phyloP scores from a whole-genome alignment of 768 basidiomycete species.

The Fomitopsis serialis region DNA sequence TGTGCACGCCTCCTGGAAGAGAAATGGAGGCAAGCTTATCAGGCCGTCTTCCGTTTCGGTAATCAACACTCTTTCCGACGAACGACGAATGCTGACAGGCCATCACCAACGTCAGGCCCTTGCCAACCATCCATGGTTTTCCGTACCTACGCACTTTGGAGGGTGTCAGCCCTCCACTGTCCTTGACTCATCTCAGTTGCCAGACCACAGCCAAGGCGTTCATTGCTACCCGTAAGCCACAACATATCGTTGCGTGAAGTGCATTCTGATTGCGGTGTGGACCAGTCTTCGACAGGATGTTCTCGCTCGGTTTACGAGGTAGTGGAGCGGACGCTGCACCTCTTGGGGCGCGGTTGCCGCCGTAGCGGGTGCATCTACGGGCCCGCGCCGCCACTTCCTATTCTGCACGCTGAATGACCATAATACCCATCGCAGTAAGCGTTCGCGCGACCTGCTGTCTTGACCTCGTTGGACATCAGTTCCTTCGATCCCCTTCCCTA shows the following conservation, averaged over 20 bases:
- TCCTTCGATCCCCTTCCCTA: not conserved
- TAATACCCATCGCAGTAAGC: slow-evolving; percentile 37
- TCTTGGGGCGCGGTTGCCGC: slow-evolving; percentile 59
- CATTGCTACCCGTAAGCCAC: slow-evolving; percentile 61
- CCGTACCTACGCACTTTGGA: slow-evolving; percentile 89
- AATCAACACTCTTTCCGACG: not conserved
- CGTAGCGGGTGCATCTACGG: slow-evolving; percentile 57
- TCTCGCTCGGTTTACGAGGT: slow-evolving; percentile 77
- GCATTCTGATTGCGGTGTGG: too few species aligned
- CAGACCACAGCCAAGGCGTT: slow-evolving; percentile 89
- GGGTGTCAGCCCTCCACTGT: slow-evolving; percentile 83
- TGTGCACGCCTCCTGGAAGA: slow-evolving; percentile 88
- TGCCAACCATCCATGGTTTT: slow-evolving; percentile 91
- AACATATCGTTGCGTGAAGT: not conserved
- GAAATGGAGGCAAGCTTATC: slow-evolving; percentile 89
- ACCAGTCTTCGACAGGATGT: slow-evolving; percentile 93
- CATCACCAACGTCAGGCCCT: slow-evolving; percentile 43
- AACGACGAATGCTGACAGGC: not conserved
- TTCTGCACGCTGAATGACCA: slow-evolving; percentile 76
- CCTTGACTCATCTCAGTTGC: slow-evolving; percentile 81
- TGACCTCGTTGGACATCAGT: not conserved
- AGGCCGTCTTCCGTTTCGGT: slow-evolving; percentile 85
- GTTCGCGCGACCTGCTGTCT: slow-evolving; percentile 31
- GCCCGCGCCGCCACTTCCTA: slow-evolving; percentile 79
- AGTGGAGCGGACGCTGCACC: slow-evolving; percentile 64